Conservation (phyloP, 345 rosid genomes). For the Rubroshorea leprosula region DNA sequence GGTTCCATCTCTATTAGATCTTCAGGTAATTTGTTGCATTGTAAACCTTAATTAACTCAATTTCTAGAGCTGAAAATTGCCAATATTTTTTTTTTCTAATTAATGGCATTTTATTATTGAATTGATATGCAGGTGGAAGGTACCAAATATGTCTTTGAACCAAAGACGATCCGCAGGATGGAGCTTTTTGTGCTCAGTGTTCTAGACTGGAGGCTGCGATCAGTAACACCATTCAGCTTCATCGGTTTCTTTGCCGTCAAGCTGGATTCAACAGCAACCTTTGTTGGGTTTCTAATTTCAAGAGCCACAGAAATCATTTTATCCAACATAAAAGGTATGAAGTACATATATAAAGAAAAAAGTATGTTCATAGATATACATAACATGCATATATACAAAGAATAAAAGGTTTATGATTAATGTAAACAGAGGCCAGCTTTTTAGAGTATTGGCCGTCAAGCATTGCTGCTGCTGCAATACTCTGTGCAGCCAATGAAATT, state of each 20-base stretch:
- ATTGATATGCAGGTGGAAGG: slow-evolving; percentile 73
- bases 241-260: slow-evolving; percentile 83
- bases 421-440: slow-evolving; percentile 78
- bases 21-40: slow-evolving; percentile 85
- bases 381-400: too few species aligned
- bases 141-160: slow-evolving; percentile 65
- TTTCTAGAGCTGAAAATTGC: too few species aligned
- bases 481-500: slow-evolving; percentile 73
- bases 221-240: slow-evolving; percentile 83
- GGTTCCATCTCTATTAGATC: slow-evolving; percentile 77
- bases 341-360: background rate
- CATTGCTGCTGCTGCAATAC: slow-evolving; percentile 89
- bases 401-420: background rate
- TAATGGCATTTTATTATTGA: too few species aligned
- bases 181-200: slow-evolving; percentile 79
- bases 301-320: slow-evolving; percentile 71
- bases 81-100: too few species aligned
- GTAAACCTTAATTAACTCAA: too few species aligned
- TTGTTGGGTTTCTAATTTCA: slow-evolving; percentile 50
- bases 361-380: background rate
- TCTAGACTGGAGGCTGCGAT: slow-evolving; percentile 90
- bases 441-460: slow-evolving; percentile 84
- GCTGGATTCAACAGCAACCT: slow-evolving; percentile 64
- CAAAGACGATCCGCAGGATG: slow-evolving; percentile 84
- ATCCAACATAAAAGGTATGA: slow-evolving; percentile 72